phyloP scores from a whole-genome alignment of 2,329 filamentous ascomycete species.

The Trichoderma oligosporum region DNA sequence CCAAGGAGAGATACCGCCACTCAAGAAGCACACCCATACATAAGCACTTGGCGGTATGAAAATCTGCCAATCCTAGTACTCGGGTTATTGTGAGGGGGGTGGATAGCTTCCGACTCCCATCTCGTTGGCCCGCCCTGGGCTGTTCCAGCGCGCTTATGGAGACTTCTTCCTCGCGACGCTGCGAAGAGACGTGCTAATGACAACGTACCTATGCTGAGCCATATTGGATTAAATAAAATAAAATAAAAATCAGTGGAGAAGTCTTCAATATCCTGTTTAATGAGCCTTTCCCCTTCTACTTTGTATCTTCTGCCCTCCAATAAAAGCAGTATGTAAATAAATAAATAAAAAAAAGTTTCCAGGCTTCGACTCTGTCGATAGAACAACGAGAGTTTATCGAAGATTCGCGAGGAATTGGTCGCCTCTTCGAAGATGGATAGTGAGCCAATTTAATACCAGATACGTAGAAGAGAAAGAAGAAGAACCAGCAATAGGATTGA shows the following conservation, averaged over 20 bases:
- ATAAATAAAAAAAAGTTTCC: neutral
- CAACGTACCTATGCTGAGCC: conserved; percentile 34
- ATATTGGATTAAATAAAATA: conserved; percentile 26
- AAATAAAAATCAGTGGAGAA: neutral
- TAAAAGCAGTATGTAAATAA: conserved; percentile 9
- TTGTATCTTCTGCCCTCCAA: conserved; percentile 8
- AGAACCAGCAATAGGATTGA: conserved; percentile 22
- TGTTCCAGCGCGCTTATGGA: conserved; percentile 14
- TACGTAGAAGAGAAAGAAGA: conserved; percentile 12
- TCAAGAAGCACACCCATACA: conserved; percentile 16
- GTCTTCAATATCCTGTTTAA: conserved; percentile 18
- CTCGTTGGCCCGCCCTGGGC: conserved; percentile 8
- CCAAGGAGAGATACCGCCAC: conserved; percentile 13
- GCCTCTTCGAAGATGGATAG: neutral
- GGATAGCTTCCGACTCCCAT: conserved; percentile 9
- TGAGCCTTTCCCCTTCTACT: neutral
- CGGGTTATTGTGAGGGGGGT: conserved; percentile 7
- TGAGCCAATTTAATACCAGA: neutral
- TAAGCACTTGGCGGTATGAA: conserved; percentile 14
- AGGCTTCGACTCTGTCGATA: neutral
- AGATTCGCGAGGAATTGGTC: conserved; percentile 5
- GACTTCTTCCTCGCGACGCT: conserved; percentile 2
- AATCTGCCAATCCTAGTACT: conserved; percentile 8
- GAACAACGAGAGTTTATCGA: neutral
- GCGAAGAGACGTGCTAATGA: conserved; percentile 2